These are phyloP conservation scores for Flaveria bidentis DNA, from an alignment of 129 eudicot genomes.

Conservation along the genomic window DNA sequence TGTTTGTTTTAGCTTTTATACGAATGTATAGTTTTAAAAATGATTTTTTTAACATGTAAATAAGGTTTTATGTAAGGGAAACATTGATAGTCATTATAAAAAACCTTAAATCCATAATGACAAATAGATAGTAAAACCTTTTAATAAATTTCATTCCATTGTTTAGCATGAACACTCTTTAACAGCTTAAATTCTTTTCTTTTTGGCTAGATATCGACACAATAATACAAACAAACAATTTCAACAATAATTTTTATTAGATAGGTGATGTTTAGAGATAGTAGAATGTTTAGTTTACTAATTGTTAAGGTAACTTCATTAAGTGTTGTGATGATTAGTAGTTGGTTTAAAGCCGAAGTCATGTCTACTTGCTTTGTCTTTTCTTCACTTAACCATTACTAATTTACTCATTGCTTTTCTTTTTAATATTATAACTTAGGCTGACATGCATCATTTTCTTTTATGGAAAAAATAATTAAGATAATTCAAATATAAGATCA, in stretches of 20 bases:
- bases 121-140: too few species aligned
- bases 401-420: not conserved
- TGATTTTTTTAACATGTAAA: too few species aligned
- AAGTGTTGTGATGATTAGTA: not conserved
- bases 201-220: not conserved
- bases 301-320: not conserved
- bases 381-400: slow-evolving; percentile 9
- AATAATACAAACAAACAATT: slow-evolving; percentile 6
- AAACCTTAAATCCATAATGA: too few species aligned
- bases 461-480: not conserved
- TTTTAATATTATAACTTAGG: not conserved
- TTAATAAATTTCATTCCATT: too few species aligned
- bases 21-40: too few species aligned
- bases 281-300: not conserved
- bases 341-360: slow-evolving; percentile 19
- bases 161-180: not conserved
- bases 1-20: too few species aligned
- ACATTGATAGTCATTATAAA: too few species aligned
- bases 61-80: too few species aligned
- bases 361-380: slow-evolving; percentile 10
- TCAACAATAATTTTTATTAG: not conserved
- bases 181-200: not conserved
- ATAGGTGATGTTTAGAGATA: not conserved
- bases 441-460: not conserved
- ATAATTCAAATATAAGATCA: too few species aligned